A percentile compares a stretch with the other conserved stretches of the same genome.
Conservation (phyloP, 345 rosid genomes). For the Gossypium herbaceum region DNA sequence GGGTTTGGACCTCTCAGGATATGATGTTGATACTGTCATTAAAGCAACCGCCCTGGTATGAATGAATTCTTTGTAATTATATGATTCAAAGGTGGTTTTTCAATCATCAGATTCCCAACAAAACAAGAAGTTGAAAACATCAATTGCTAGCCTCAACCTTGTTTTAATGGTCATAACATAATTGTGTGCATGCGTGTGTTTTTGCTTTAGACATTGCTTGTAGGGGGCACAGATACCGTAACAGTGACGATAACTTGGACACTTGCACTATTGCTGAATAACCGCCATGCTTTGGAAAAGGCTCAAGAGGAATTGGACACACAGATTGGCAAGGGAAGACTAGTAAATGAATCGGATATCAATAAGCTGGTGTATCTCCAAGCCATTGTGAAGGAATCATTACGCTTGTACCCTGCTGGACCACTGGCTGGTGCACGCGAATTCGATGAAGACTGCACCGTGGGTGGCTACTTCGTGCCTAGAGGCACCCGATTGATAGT, state of each 20-base stretch:
- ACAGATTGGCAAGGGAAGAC: slow-evolving; percentile 24
- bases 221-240: slow-evolving; percentile 14
- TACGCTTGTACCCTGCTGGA: slow-evolving; percentile 32
- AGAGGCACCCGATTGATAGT: slow-evolving; percentile 29
- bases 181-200: neutral
- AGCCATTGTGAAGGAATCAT: slow-evolving; percentile 36
- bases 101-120: neutral
- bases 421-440: slow-evolving; percentile 26
- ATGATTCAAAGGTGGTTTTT: neutral
- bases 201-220: neutral
- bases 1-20: slow-evolving; percentile 18
- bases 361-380: slow-evolving; percentile 29
- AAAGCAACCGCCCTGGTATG: slow-evolving; percentile 27
- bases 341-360: slow-evolving; percentile 27
- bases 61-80: neutral
- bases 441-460: slow-evolving; percentile 25
- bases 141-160: neutral
- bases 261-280: slow-evolving; percentile 23
- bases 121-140: neutral
- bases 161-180: neutral
- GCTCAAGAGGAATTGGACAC: slow-evolving; percentile 24
- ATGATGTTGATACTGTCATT: slow-evolving; percentile 31
- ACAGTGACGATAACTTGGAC: slow-evolving; percentile 24
- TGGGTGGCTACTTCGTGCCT: slow-evolving; percentile 28
- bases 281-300: slow-evolving; percentile 13